Evolutionary conservation across 148 eudicot genomes (phyloP), one percentile per base, ranked within the genome.

Genomic region (Amaranthus palmeri): DNA sequence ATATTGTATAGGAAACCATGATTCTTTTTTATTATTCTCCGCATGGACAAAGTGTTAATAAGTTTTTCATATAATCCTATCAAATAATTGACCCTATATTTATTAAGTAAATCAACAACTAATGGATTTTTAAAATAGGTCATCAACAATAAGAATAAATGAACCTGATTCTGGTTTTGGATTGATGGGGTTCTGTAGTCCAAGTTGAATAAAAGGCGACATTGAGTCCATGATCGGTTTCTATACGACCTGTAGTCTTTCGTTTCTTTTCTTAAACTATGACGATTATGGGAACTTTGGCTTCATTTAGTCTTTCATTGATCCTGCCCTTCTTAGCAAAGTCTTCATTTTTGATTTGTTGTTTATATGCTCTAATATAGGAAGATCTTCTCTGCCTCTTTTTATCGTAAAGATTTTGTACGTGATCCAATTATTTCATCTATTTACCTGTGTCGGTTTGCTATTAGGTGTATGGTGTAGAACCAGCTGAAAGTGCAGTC

Each of bases 401-500:
- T 41, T 13, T 52, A 6, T 52, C 43, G 61, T 5, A 42, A 42
- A 62, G 3, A 7, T 52, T 36, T 4, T 50, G 1, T 4, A 44
- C 5, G 18, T 55, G 64, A 8, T 5, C 13, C 6, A 14, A 14
- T 10, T 74, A 54, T 8, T 9, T 6, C 60, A 63, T 70, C 14
- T 54, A 54, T 36, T 47, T 56, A 17, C 46, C 53, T 71, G 44
- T 15, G 63, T 47, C 69, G 60, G 50, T 48, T 73, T 42, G 47
- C 65, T 17, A 63, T 46, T 73, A 88, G 93, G 72, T 90, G 9
- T 90, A 86, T 56, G 95, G 89, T 54, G 86, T 93, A 3, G 98
- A 93, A 75, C 97, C 97, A 71, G 55, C 87, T 77, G 97, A 91
- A 79, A 88, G 97, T 77, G 83, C 97, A 9, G 80, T 93, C 76